phyloP scores from a whole-genome alignment of 805 yeast species.

The Candida coleopterorum region DNA sequence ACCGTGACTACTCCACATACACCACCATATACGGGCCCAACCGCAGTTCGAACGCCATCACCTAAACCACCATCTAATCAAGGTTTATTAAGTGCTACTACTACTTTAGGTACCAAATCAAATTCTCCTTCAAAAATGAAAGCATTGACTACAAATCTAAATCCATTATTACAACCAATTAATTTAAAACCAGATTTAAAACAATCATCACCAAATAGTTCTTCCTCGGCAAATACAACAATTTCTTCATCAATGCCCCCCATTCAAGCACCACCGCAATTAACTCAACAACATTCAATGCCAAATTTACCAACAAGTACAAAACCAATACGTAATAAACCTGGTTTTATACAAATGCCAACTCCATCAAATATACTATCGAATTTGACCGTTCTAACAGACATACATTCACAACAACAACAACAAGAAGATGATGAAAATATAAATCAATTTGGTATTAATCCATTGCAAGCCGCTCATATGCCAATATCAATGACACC shows the following conservation, averaged over 20 bases:
- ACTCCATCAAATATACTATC: conserved; percentile 47
- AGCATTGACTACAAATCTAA: conserved; percentile 40
- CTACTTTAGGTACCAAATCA: conserved; percentile 14
- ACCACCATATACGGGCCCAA: conserved; percentile 38
- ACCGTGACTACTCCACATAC: conserved; percentile 21
- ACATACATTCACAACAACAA: conserved; percentile 19
- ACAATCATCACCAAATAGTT: neutral
- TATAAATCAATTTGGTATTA: conserved; percentile 66
- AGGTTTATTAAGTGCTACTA: conserved; percentile 11
- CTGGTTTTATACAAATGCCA: conserved; percentile 67
- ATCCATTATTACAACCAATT: conserved; percentile 53
- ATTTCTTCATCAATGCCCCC: conserved; percentile 3
- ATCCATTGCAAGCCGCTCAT: conserved; percentile 44
- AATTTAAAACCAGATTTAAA: conserved; percentile 33
- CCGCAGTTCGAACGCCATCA: conserved; percentile 30
- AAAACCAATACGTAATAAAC: conserved; percentile 13
- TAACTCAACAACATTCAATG: conserved; percentile 9
- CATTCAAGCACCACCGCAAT: conserved; percentile 8
- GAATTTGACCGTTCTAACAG: conserved; percentile 34
- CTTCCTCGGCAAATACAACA: neutral
- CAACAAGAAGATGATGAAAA: conserved; percentile 27
- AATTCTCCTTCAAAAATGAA: conserved; percentile 45
- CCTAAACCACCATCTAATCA: conserved; percentile 27
- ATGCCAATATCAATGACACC: conserved; percentile 76
- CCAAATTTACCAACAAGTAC: conserved; percentile 7